Evolutionary conservation across 2,329 filamentous ascomycete genomes (phyloP).

Genomic region (Alternaria brassicae): DNA sequence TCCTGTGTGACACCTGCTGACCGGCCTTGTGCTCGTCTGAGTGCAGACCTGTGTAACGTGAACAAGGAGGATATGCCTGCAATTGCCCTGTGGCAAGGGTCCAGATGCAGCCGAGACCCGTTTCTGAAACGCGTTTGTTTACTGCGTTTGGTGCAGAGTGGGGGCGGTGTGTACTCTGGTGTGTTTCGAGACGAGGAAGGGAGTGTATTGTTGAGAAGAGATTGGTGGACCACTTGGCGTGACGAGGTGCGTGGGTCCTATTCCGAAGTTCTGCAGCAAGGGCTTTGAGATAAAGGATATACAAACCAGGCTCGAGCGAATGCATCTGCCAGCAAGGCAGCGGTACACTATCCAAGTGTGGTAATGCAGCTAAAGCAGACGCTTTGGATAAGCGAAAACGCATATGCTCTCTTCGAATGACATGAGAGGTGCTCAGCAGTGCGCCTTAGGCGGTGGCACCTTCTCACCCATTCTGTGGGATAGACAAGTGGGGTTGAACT

Average conservation of each 20-base stretch:
- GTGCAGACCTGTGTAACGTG: background rate
- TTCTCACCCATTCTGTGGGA: background rate
- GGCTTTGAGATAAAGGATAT: background rate
- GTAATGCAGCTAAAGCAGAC: background rate
- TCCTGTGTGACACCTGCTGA: conserved; percentile 4
- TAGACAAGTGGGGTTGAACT: background rate
- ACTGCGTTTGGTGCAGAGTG: background rate
- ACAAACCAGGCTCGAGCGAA: background rate
- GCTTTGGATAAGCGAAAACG: background rate
- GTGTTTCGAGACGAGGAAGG: background rate
- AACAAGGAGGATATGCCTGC: background rate
- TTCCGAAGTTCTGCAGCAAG: background rate
- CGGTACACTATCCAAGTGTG: background rate
- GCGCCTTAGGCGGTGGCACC: background rate
- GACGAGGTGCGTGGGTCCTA: background rate
- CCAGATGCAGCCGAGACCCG: conserved; percentile 7
- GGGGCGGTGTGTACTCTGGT: conserved; percentile 8
- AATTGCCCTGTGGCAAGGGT: conserved; percentile 2
- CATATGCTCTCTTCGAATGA: conserved; percentile 8
- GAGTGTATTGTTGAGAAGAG: background rate
- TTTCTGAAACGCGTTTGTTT: conserved; percentile 9
- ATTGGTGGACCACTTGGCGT: background rate
- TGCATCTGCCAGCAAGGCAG: background rate
- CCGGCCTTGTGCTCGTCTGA: conserved; percentile 1
- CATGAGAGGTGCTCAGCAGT: background rate